Evolutionary conservation across 345 rosid genomes (phyloP).

Genomic region (Populus deltoides): DNA sequence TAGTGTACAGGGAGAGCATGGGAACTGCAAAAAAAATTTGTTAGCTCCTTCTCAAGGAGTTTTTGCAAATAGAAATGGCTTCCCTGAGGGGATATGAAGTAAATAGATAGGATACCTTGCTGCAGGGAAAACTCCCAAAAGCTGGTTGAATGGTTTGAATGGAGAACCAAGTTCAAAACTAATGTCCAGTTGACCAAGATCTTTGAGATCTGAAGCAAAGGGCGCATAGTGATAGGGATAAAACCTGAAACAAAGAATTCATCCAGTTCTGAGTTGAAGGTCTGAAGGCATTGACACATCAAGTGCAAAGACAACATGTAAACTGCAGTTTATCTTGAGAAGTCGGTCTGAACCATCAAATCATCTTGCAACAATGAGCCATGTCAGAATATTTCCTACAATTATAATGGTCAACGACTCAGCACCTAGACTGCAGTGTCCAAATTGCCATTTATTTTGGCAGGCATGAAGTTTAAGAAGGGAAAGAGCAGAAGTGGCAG

Average conservation of each 20-base stretch:
- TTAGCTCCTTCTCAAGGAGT: constrained; percentile 10
- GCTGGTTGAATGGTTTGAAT: constrained; percentile 90
- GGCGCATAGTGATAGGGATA: constrained; percentile 98
- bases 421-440: neutral
- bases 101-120: constrained; percentile 57
- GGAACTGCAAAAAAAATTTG: constrained; percentile 46
- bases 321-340: neutral
- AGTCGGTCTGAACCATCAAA: neutral
- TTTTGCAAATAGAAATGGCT: neutral
- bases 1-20: constrained; percentile 89
- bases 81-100: neutral
- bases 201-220: constrained; percentile 93
- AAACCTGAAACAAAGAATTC: constrained; percentile 52
- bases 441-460: neutral
- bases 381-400: neutral
- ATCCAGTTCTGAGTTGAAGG: neutral
- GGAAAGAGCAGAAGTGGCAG: neutral
- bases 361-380: neutral
- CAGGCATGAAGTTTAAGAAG: neutral
- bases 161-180: constrained; percentile 72
- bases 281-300: neutral
- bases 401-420: neutral
- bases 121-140: constrained; percentile 90
- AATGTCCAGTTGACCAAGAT: constrained; percentile 64
- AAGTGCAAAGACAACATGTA: neutral